Conservation (phyloP, 192 early-diverging fungal species). For the Entomortierella chlamydospora region DNA sequence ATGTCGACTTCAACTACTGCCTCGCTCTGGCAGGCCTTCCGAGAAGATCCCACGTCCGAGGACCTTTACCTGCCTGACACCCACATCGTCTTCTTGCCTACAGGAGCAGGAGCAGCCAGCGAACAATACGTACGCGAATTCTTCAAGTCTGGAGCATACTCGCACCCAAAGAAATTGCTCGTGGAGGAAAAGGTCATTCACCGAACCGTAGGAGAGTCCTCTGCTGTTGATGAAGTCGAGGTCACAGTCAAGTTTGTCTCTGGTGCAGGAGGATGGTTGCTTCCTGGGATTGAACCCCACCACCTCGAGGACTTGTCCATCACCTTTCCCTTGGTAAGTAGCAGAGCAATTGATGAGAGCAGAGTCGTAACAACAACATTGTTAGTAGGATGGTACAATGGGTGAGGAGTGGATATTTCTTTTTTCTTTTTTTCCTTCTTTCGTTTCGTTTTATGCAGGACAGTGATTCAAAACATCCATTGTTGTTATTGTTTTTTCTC, state of each 20-base stretch:
- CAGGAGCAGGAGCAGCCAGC: slow-evolving; percentile 36
- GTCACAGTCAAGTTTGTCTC: slow-evolving; percentile 57
- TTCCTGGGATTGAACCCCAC: slow-evolving; percentile 54
- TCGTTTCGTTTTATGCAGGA: no score
- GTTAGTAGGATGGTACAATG: no score
- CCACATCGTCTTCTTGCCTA: slow-evolving; percentile 47
- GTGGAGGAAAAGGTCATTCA: slow-evolving; percentile 52
- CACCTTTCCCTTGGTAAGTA: slow-evolving; percentile 54
- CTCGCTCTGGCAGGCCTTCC: slow-evolving; percentile 37
- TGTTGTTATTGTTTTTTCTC: no score
- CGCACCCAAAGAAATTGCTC: slow-evolving; percentile 32
- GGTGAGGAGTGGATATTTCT: no score
- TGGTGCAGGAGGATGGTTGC: slow-evolving; percentile 52
- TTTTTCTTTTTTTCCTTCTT: background rate
- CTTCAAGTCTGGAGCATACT: slow-evolving; percentile 24
- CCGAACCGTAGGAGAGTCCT: slow-evolving; percentile 49
- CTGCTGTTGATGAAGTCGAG: slow-evolving; percentile 58
- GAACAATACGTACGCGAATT: slow-evolving; percentile 29
- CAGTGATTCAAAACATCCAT: no score
- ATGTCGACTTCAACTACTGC: slow-evolving; percentile 1
- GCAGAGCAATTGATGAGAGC: background rate
- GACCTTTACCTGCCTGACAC: slow-evolving; percentile 28
- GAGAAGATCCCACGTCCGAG: slow-evolving; percentile 18
- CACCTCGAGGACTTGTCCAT: slow-evolving; percentile 49
- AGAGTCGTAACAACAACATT: background rate